A percentile compares a stretch with the other conserved stretches of the same genome.
Evolutionary conservation across 495 filamentous ascomycete species (phyloP).

Genomic region (Beverwykella pulmonaria): DNA sequence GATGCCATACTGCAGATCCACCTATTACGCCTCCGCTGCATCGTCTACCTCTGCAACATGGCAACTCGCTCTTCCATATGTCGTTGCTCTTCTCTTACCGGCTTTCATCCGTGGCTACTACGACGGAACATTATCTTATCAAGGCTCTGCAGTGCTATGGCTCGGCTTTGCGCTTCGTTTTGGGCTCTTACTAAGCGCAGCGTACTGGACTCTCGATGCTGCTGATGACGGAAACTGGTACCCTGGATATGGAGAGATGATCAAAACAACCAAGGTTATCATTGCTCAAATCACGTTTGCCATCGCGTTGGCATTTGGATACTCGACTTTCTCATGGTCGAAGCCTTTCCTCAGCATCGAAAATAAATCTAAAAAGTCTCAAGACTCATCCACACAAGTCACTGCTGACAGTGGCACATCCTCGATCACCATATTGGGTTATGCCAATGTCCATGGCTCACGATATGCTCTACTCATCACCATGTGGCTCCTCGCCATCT

Average conservation of each 20-base stretch:
- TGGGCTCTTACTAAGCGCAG: constrained; percentile 71
- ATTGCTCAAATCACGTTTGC: constrained; percentile 75
- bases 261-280: constrained; percentile 74
- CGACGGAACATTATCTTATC: constrained; percentile 73
- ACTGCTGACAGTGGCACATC: constrained; percentile 49
- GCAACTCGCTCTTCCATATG: constrained; percentile 81
- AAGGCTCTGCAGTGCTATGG: constrained; percentile 80
- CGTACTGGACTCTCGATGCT: constrained; percentile 89
- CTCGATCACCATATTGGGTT: constrained; percentile 79
- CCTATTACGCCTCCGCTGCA: constrained; percentile 88
- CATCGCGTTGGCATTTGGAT: constrained; percentile 63
- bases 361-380: constrained; percentile 22
- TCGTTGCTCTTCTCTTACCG: constrained; percentile 73
- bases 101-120: constrained; percentile 78
- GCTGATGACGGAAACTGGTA: constrained; percentile 91
- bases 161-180: constrained; percentile 77
- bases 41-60: constrained; percentile 92
- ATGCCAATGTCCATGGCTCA: constrained; percentile 88
- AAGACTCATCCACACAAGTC: constrained; percentile 32
- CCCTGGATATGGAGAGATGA: constrained; percentile 55
- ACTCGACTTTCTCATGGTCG: constrained; percentile 42
- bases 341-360: constrained; percentile 45
- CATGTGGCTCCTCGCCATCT: constrained; percentile 72
- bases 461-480: constrained; percentile 83
- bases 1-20: constrained; percentile 94